phyloP scores from a whole-genome alignment of 2,329 filamentous ascomycete genomes.

The Botrytis squamosa region DNA sequence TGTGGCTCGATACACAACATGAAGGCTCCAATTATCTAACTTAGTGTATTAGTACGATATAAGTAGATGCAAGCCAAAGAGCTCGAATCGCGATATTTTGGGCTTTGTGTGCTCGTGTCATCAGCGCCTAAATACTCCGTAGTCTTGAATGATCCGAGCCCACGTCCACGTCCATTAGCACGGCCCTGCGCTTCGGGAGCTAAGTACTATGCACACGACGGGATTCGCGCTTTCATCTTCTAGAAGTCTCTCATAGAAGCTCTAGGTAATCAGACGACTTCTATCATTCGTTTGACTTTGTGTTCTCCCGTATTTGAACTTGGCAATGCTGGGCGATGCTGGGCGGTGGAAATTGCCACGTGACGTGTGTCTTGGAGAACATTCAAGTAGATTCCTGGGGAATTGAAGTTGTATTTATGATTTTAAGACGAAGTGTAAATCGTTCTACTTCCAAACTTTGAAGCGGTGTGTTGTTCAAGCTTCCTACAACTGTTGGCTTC shows the following conservation, averaged over 20 bases:
- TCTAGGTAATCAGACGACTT: background rate
- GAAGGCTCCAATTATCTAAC: background rate
- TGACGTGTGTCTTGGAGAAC: background rate
- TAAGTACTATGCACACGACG: background rate
- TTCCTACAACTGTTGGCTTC: background rate
- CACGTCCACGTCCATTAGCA: background rate
- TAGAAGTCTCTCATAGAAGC: background rate
- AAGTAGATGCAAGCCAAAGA: background rate
- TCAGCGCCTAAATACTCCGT: background rate
- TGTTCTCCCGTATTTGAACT: background rate
- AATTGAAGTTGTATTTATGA: background rate
- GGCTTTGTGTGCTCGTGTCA: background rate
- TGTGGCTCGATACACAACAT: background rate
- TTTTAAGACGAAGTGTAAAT: background rate
- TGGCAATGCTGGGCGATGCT: conserved; percentile 9
- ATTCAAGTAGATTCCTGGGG: background rate
- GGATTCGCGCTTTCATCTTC: background rate
- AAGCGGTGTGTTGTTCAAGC: too few species aligned
- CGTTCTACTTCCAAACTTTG: background rate
- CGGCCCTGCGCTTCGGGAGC: background rate
- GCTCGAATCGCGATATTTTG: background rate
- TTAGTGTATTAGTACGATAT: background rate
- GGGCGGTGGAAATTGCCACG: conserved; percentile 1
- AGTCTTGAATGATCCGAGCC: background rate
- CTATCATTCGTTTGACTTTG: background rate